These are phyloP conservation scores for Penicillium sp. DNA, from an alignment of 2,329 filamentous ascomycete species.

Conservation along the genomic window DNA sequence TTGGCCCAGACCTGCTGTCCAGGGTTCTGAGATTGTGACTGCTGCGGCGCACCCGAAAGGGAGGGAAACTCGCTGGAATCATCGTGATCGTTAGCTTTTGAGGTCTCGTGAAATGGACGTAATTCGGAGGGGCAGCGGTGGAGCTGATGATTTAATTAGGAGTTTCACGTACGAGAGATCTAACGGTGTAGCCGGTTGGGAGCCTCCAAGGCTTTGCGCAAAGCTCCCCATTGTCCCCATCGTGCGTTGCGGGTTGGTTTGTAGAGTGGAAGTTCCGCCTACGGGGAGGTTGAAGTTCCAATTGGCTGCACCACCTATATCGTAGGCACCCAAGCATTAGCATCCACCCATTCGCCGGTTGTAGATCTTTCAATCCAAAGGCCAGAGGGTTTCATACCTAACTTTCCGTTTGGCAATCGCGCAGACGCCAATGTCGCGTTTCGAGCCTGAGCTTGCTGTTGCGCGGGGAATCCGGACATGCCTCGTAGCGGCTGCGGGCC, in stretches of 20 bases:
- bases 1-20: conserved; percentile 62
- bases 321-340: conserved; percentile 27
- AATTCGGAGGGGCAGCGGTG: neutral
- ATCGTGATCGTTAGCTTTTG: conserved; percentile 17
- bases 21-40: conserved; percentile 56
- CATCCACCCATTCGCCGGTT: conserved; percentile 14
- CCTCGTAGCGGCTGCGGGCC: conserved; percentile 57
- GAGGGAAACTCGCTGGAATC: conserved; percentile 63
- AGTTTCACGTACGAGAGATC: conserved; percentile 59
- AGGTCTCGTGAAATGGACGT: conserved; percentile 1
- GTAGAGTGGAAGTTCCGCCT: conserved; percentile 57
- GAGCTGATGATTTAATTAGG: neutral
- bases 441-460: conserved; percentile 53
- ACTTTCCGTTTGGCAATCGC: conserved; percentile 59
- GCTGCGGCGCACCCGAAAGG: conserved; percentile 61
- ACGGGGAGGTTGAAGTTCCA: conserved; percentile 63
- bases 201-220: conserved; percentile 60
- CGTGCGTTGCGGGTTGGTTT: conserved; percentile 55
- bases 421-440: conserved; percentile 53
- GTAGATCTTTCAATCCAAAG: conserved; percentile 1
- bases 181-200: conserved; percentile 57
- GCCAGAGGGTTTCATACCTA: conserved; percentile 46
- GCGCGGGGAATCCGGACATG: conserved; percentile 59
- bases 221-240: conserved; percentile 59
- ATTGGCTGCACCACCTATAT: conserved; percentile 56